Evolutionary conservation across 306 rosid species (phyloP), one percentile per base, ranked within the genome.

Genomic region (Cucumis melo): DNA sequence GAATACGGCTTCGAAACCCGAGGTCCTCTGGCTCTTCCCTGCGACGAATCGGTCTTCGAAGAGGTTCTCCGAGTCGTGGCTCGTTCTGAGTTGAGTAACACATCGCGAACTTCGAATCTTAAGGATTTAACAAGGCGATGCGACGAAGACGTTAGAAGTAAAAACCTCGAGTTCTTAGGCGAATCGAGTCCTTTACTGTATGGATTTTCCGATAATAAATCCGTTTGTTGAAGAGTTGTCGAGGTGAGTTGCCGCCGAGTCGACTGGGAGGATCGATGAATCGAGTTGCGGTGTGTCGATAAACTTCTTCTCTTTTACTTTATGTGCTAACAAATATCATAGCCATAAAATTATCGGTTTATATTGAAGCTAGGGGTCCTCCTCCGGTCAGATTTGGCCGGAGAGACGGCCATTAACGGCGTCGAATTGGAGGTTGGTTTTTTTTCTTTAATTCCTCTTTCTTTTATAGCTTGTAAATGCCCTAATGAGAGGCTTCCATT

Each of bases 111-210:
- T 71, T 27, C 41, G 12, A 81, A 32, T 32, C 21, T 84, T 20
- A 84, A 86, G 6, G 90, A 89, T 58, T 55, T 84, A 0, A 85
- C 75, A 77, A 84, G 87, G 17, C 82, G 87, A 1, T 91, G 98
- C 88, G 92, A 88, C 80, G 89, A 84, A 70, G 93, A 86, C 68
- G 71, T 75, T 44, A 38, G 87, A 65, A 86, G 0, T 46, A 51
- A 42, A 24, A 75, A 79, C 41, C 71, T 79, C 54, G 86, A 87
- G 7, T 19, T 61, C 24, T 59, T 70, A 23, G 88, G 82, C 36
- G 98, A 91, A 79, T 87, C 98, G 15, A 24, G 90, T 65, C 98
- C 98, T 42, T 85, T 93, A 85, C 96, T 91, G 63, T 86, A 70
- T 5, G 80, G 67, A 57, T 56, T 62, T 5, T 32, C 77, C 2